Percentiles rank a stretch among this genome's conserved stretches.
Conservation (phyloP, 1,284 basidiomycete genomes). For the Moesziomyces sp. region DNA sequence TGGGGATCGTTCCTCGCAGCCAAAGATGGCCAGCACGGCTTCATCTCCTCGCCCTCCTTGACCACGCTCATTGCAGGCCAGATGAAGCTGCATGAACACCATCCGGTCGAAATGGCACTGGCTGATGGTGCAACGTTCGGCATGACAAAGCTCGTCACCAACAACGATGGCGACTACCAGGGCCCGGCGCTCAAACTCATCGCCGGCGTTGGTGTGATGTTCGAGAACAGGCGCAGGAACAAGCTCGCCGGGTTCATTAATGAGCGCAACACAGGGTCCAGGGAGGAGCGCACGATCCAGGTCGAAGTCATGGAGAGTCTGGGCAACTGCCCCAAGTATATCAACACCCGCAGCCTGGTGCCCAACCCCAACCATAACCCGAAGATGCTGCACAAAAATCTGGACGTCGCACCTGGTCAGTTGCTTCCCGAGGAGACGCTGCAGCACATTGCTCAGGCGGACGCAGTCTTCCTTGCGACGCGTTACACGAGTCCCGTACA, state of each 20-base stretch:
- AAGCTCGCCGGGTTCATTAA: slow-evolving; percentile 41
- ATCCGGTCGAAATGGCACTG: slow-evolving; percentile 29
- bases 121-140: slow-evolving; percentile 31
- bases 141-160: slow-evolving; percentile 19
- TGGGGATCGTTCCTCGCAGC: slow-evolving; percentile 31
- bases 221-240: slow-evolving; percentile 36
- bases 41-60: slow-evolving; percentile 28
- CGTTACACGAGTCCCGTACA: slow-evolving; percentile 23
- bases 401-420: slow-evolving; percentile 7
- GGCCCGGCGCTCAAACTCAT: slow-evolving; percentile 34
- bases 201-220: slow-evolving; percentile 39
- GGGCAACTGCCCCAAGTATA: slow-evolving; percentile 45
- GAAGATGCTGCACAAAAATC: slow-evolving; percentile 14
- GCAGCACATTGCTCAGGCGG: slow-evolving; percentile 26
- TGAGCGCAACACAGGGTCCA: slow-evolving; percentile 17
- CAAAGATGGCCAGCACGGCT: slow-evolving; percentile 16
- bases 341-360: slow-evolving; percentile 25
- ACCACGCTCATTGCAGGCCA: slow-evolving; percentile 19
- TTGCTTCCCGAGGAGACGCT: slow-evolving; percentile 18
- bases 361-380: slow-evolving; percentile 15
- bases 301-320: slow-evolving; percentile 41
- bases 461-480: slow-evolving; percentile 29
- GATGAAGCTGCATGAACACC: slow-evolving; percentile 28
- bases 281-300: slow-evolving; percentile 16
- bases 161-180: slow-evolving; percentile 13